A percentile compares a stretch with the other conserved stretches of the same genome.
These are phyloP conservation scores for Phylloporus sp. DNA, from an alignment of 768 basidiomycete genomes.

Conservation along the genomic window DNA sequence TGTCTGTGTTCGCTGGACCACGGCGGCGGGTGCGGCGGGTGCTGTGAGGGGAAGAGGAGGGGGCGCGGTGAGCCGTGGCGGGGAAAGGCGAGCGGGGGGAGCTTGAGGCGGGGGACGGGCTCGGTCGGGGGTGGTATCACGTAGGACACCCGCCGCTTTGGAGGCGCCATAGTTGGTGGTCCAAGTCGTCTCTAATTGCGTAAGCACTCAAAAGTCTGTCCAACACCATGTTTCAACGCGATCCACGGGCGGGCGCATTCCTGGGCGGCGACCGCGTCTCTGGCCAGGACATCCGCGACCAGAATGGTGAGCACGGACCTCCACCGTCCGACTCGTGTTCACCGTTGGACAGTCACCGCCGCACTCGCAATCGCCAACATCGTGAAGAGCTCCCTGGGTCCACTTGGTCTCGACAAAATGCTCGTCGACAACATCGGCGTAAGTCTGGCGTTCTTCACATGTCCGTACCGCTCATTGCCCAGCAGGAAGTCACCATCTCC, in stretches of 20 bases:
- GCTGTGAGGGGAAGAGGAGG: constrained; percentile 47
- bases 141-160: constrained; percentile 77
- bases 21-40: constrained; percentile 17
- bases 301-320: constrained; percentile 67
- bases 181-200: constrained; percentile 11
- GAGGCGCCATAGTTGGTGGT: constrained; percentile 35
- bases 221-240: constrained; percentile 75
- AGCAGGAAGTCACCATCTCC: constrained; percentile 96
- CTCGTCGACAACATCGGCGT: constrained; percentile 97
- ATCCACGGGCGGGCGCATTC: constrained; percentile 88
- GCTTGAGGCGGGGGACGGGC: constrained; percentile 58
- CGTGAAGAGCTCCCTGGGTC: constrained; percentile 93
- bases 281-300: constrained; percentile 94
- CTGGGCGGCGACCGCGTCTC: constrained; percentile 91
- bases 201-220: constrained; percentile 15
- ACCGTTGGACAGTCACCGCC: constrained; percentile 66
- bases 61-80: constrained; percentile 70
- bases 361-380: constrained; percentile 97
- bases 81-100: constrained; percentile 62
- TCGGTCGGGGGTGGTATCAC: constrained; percentile 73
- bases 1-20: constrained; percentile 63
- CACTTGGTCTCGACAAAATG: constrained; percentile 95
- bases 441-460: constrained; percentile 26
- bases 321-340: neutral
- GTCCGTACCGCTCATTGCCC: constrained; percentile 9